Evolutionary conservation across 2,329 filamentous ascomycete species (phyloP).

Genomic region (Colletotrichum coccodes): DNA sequence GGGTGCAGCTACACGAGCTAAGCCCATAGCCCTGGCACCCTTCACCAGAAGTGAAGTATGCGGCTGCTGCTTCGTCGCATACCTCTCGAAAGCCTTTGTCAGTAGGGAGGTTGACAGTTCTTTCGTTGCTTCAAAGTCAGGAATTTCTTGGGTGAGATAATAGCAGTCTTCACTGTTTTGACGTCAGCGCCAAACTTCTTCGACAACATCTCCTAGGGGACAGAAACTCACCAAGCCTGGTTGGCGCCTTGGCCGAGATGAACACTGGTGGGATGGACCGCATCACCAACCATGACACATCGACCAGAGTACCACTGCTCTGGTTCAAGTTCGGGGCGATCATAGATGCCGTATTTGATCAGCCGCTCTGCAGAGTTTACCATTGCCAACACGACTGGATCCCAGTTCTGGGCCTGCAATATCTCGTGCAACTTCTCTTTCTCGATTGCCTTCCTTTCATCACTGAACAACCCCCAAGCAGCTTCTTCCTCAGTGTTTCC

Average conservation of each 20-base stretch:
- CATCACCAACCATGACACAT: slow-evolving; percentile 37
- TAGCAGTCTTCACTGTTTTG: slow-evolving; percentile 12
- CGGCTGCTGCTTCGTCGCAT: slow-evolving; percentile 36
- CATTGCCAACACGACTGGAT: slow-evolving; percentile 33
- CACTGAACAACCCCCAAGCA: slow-evolving; percentile 37
- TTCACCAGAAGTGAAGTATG: slow-evolving; percentile 36
- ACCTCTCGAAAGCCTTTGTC: neutral
- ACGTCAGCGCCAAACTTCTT: neutral
- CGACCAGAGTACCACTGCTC: slow-evolving; percentile 37
- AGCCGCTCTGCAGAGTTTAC: slow-evolving; percentile 36
- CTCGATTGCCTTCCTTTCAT: slow-evolving; percentile 33
- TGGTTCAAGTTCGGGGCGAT: slow-evolving; percentile 35
- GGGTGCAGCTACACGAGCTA: slow-evolving; percentile 33
- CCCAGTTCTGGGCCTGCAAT: slow-evolving; percentile 33
- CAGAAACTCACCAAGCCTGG: slow-evolving; percentile 18
- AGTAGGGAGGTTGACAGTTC: neutral
- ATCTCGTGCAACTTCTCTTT: slow-evolving; percentile 30
- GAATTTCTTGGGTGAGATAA: slow-evolving; percentile 5
- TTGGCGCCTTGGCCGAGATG: slow-evolving; percentile 40
- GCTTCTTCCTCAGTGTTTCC: slow-evolving; percentile 36
- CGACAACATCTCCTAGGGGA: neutral
- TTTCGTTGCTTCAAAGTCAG: neutral
- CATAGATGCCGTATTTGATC: slow-evolving; percentile 41
- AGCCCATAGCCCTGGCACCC: slow-evolving; percentile 35
- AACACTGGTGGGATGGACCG: slow-evolving; percentile 39